Percentiles rank a stretch among this genome's conserved stretches.
These are phyloP conservation scores for Phytopythium mirpurense DNA, from an alignment of 352 stramenopile genomes.

Conservation along the genomic window DNA sequence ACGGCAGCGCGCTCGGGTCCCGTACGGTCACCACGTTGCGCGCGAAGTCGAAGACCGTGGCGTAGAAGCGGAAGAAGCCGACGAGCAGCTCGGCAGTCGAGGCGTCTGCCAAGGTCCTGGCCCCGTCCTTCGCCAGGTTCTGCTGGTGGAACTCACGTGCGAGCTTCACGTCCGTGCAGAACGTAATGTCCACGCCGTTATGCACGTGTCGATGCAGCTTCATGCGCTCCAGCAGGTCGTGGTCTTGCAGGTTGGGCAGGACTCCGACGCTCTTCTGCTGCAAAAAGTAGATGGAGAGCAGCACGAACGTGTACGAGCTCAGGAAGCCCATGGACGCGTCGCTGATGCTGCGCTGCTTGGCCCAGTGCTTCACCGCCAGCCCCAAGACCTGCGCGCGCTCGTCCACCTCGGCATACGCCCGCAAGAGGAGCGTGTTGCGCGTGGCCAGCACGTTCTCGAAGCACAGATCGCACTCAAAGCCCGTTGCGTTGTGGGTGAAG, in stretches of 20 bases:
- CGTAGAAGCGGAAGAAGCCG: slow-evolving; percentile 97
- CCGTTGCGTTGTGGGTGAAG: slow-evolving; percentile 50
- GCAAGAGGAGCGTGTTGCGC: slow-evolving; percentile 77
- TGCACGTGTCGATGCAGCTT: slow-evolving; percentile 26
- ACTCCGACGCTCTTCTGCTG: slow-evolving; percentile 71
- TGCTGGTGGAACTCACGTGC: slow-evolving; percentile 36
- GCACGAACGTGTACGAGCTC: slow-evolving; percentile 97
- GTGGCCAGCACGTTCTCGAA: slow-evolving; percentile 80
- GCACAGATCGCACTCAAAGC: slow-evolving; percentile 76
- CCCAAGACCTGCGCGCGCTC: slow-evolving; percentile 83
- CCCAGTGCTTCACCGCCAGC: slow-evolving; percentile 97
- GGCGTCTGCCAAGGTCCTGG: neutral
- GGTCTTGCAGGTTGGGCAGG: slow-evolving; percentile 94
- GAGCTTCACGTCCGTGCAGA: slow-evolving; percentile 41
- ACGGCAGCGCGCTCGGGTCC: slow-evolving; percentile 21
- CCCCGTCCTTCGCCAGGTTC: neutral
- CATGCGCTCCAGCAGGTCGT: slow-evolving; percentile 34
- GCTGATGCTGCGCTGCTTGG: slow-evolving; percentile 95
- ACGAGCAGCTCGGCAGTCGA: slow-evolving; percentile 83
- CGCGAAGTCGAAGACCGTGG: slow-evolving; percentile 95
- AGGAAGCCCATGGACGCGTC: slow-evolving; percentile 94
- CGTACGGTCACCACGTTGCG: slow-evolving; percentile 92
- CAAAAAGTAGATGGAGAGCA: slow-evolving; percentile 97
- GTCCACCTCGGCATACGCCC: slow-evolving; percentile 73
- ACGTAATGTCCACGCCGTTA: slow-evolving; percentile 69